Conservation (phyloP, 2,329 filamentous ascomycete species). For the Phoma herbarum region DNA sequence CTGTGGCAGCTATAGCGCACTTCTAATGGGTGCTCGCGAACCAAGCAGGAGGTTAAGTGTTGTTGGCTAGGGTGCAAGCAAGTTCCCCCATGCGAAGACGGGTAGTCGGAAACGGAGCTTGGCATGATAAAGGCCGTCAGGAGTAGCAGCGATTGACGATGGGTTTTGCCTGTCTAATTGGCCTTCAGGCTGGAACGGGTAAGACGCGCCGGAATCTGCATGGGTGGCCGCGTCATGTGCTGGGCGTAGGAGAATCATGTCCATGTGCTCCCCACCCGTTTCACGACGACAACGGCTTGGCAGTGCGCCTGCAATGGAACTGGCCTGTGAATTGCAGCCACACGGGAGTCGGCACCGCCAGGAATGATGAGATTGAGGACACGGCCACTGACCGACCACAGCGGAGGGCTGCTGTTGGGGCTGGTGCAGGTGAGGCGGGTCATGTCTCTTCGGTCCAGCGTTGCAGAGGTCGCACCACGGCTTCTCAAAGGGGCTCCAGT, state of each 20-base stretch:
- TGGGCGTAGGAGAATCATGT: conserved; percentile 32
- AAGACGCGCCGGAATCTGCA: conserved; percentile 33
- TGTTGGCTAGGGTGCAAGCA: conserved; percentile 38
- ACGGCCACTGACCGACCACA: conserved; percentile 9
- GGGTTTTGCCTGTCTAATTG: conserved; percentile 30
- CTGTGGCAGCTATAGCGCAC: conserved; percentile 35
- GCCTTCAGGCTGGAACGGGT: conserved; percentile 29
- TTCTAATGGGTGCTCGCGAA: conserved; percentile 29
- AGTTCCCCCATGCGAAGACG: conserved; percentile 46
- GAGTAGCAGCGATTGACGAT: conserved; percentile 30
- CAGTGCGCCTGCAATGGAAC: conserved; percentile 23
- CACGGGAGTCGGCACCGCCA: conserved; percentile 20
- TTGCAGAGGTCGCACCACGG: conserved; percentile 10
- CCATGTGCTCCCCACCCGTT: conserved; percentile 33
- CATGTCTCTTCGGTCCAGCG: not conserved
- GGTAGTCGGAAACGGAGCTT: conserved; percentile 42
- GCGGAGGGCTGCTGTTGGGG: conserved; percentile 10
- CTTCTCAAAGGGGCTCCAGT: conserved; percentile 6
- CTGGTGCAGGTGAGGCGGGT: conserved; percentile 3
- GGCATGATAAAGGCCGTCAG: conserved; percentile 39
- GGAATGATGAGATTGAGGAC: conserved; percentile 18
- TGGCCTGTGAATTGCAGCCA: conserved; percentile 21
- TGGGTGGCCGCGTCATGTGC: conserved; percentile 42
- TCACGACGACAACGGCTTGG: conserved; percentile 34
- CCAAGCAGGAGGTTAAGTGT: conserved; percentile 37